Evolutionary conservation across 768 basidiomycete species (phyloP), one percentile per base, ranked within the genome.

Genomic region (Sporobolomyces pararoseus): DNA sequence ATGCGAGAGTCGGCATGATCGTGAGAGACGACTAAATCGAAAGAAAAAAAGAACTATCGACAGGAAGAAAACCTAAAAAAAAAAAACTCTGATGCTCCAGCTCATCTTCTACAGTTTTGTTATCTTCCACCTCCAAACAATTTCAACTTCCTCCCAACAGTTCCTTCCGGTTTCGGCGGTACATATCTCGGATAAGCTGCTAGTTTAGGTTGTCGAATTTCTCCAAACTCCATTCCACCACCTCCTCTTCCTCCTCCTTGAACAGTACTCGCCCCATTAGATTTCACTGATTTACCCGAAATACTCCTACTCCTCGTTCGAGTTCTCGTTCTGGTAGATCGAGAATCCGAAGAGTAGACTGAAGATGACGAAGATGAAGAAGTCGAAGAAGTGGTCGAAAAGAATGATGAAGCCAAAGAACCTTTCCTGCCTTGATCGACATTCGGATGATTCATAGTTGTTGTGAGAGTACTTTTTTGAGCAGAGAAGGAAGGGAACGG

Each of bases 171-270:
- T 49, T 61, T 61, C 17, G 59, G 59, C 7, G 59, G 59, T 5
- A 61, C 59, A 29, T 61, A 61, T 21, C 59, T 7, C 5, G 59
- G 59, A 29, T 61, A 61, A 12, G 59, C 59, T 2, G 59, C 59
- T 14, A 49, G 32, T 35, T 61, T 61, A 44, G 46, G 44, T 61
- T 31, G 42, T 35, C 58, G 14, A 29, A 9, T 25, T 25, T 14
- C 54, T 29, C 31, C 51, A 32, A 25, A 19, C 10, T 57, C 35
- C 9, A 57, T 4, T 23, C n/a, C 34, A 19, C 58, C 39, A 31
- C 25, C 58, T 44, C 58, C 58, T 42, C 3, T 12, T 58, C 32
- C 37, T 14, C 37, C 32, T 34, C 3, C n/a, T n/a, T n/a, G n/a
- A n/a, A n/a, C n/a, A n/a, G n/a, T n/a, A n/a, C n/a, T n/a, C n/a